Evolutionary conservation across 768 basidiomycete species (phyloP).

Genomic region (Cystobasidium ongulense): DNA sequence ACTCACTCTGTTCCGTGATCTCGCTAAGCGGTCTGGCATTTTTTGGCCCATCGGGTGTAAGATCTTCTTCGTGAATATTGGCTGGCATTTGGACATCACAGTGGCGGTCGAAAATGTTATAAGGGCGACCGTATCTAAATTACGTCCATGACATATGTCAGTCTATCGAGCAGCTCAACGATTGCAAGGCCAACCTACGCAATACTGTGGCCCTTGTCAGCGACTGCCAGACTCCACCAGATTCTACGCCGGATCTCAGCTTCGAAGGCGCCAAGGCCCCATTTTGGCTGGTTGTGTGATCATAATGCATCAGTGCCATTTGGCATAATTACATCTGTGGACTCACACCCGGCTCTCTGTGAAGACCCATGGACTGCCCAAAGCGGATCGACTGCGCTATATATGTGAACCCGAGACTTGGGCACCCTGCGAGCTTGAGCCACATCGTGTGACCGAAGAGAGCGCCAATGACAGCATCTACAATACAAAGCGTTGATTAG

Average conservation of each 20-base stretch:
- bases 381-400: slow-evolving; percentile 24
- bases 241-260: slow-evolving; percentile 25
- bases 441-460: slow-evolving; percentile 8
- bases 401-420: slow-evolving; percentile 22
- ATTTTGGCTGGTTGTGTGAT: background rate
- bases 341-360: slow-evolving; percentile 25
- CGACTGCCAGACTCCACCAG: slow-evolving; percentile 22
- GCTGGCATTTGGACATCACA: slow-evolving; percentile 30
- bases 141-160: background rate
- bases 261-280: slow-evolving; percentile 13
- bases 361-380: slow-evolving; percentile 22
- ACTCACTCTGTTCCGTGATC: slow-evolving; percentile 22
- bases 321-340: background rate
- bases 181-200: background rate
- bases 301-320: background rate
- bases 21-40: slow-evolving; percentile 3
- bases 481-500: background rate
- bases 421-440: slow-evolving; percentile 23
- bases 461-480: slow-evolving; percentile 18
- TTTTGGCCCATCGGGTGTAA: slow-evolving; percentile 26
- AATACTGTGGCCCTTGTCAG: slow-evolving; percentile 10
- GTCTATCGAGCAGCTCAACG: background rate
- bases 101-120: slow-evolving; percentile 23
- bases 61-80: slow-evolving; percentile 30
- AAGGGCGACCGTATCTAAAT: slow-evolving; percentile 24